Percentiles rank a stretch among this genome's conserved stretches.
Evolutionary conservation across 1,284 basidiomycete genomes (phyloP).

Genomic region (Mycena sp.): DNA sequence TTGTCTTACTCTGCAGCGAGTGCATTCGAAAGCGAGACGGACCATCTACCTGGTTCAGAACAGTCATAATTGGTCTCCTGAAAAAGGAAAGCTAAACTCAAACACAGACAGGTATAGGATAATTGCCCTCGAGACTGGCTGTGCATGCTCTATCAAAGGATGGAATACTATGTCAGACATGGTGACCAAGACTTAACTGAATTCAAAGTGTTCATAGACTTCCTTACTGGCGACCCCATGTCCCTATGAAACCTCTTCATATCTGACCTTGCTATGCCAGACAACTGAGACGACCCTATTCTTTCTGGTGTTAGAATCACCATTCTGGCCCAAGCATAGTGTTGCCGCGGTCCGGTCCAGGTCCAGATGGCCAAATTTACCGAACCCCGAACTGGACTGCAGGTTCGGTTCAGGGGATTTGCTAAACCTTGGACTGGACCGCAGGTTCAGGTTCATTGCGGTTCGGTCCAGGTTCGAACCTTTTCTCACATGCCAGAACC

Average conservation of each 20-base stretch:
- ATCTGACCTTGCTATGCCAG: not conserved
- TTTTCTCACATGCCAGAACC: too few relatives aligned
- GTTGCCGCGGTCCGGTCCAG: too few relatives aligned
- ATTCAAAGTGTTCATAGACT: not conserved
- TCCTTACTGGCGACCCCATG: not conserved
- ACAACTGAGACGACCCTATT: not conserved
- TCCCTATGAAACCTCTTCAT: not conserved
- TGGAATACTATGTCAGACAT: not conserved
- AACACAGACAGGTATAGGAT: constrained; percentile 8
- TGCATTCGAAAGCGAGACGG: too few relatives aligned
- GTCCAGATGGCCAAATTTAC: too few relatives aligned
- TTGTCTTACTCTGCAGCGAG: too few relatives aligned
- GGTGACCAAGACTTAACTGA: not conserved
- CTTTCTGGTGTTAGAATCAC: too few relatives aligned
- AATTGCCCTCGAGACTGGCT: constrained; percentile 5
- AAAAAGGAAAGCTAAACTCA: not conserved
- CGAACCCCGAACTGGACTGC: too few relatives aligned
- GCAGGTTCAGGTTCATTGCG: too few relatives aligned
- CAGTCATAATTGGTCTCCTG: not conserved
- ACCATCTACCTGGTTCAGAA: constrained; percentile 27
- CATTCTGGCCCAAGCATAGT: not conserved
- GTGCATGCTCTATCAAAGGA: not conserved
- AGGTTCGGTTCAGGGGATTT: too few relatives aligned
- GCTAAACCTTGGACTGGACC: too few relatives aligned
- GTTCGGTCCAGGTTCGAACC: too few relatives aligned